Evolutionary conservation across 208 protist species (phyloP).

Genomic region (Trypanosoma rangeli): DNA sequence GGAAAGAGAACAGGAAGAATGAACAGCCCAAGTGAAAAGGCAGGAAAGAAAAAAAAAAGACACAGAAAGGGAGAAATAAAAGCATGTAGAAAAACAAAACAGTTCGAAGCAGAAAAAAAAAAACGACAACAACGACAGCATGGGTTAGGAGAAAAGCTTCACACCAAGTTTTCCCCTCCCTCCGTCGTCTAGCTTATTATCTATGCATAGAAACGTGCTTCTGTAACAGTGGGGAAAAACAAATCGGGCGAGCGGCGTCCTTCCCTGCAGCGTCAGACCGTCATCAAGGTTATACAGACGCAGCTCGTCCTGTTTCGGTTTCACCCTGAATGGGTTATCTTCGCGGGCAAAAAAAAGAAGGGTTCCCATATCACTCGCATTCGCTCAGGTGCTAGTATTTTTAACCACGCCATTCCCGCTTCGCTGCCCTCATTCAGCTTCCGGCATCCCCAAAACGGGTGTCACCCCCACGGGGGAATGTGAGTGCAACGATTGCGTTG

Average conservation of each 20-base stretch:
- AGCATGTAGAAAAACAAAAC: too few species aligned
- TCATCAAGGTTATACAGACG: background rate
- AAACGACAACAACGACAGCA: background rate
- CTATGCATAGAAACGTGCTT: background rate
- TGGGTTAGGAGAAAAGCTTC: background rate
- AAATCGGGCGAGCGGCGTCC: background rate
- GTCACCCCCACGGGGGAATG: background rate
- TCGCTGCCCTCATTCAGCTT: background rate
- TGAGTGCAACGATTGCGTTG: background rate
- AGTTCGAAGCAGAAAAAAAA: background rate
- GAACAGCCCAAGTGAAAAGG: too few species aligned
- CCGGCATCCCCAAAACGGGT: background rate
- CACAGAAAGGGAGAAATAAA: slow-evolving; percentile 14
- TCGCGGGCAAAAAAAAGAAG: background rate
- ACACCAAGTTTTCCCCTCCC: background rate
- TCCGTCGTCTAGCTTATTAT: background rate
- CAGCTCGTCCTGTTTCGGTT: background rate
- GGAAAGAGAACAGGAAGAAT: background rate
- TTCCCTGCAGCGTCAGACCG: background rate
- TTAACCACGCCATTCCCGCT: background rate
- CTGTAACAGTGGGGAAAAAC: background rate
- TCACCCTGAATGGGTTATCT: background rate
- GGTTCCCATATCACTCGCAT: background rate
- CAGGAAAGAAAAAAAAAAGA: slow-evolving; percentile 12
- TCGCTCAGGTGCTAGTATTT: background rate